Evolutionary conservation across 2,329 filamentous ascomycete species (phyloP).

Genomic region (Talaromyces sp.): DNA sequence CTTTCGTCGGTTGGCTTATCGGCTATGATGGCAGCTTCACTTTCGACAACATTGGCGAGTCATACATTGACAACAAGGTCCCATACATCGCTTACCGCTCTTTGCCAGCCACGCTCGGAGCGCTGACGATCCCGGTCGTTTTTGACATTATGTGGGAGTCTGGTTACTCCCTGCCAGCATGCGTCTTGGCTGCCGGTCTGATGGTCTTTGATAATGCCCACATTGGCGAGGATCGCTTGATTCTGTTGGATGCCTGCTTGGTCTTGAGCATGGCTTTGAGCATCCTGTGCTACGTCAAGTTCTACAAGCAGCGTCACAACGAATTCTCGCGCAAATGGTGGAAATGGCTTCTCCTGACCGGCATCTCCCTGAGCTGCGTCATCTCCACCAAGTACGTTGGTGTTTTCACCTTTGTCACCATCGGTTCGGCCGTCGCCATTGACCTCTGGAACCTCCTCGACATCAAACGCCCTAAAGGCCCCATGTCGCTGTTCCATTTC

Average conservation of each 20-base stretch:
- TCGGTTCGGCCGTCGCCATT: slow-evolving; percentile 87
- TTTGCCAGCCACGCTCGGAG: slow-evolving; percentile 84
- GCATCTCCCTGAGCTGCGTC: slow-evolving; percentile 90
- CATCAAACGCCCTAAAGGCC: slow-evolving; percentile 75
- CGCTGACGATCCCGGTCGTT: slow-evolving; percentile 86
- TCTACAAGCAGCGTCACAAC: slow-evolving; percentile 90
- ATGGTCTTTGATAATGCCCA: slow-evolving; percentile 97
- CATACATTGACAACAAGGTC: slow-evolving; percentile 93
- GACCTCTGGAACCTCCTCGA: slow-evolving; percentile 94
- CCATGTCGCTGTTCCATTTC: slow-evolving; percentile 74
- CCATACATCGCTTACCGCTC: slow-evolving; percentile 95
- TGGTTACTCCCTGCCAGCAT: slow-evolving; percentile 91
- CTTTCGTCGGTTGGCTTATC: slow-evolving; percentile 93
- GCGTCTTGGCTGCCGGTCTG: slow-evolving; percentile 76
- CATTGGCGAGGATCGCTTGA: slow-evolving; percentile 91
- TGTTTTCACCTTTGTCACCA: slow-evolving; percentile 92
- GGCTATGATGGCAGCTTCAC: slow-evolving; percentile 96
- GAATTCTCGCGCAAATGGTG: slow-evolving; percentile 96
- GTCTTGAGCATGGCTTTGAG: slow-evolving; percentile 96
- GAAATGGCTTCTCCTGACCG: slow-evolving; percentile 97
- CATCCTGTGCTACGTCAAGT: slow-evolving; percentile 89
- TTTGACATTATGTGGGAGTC: slow-evolving; percentile 99
- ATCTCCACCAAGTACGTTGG: slow-evolving; percentile 99
- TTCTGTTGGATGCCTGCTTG: slow-evolving; percentile 88
- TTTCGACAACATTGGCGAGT: slow-evolving; percentile 99